Conservation (phyloP, 225 moss, liverwort and hornwort genomes). For the Neckera pumila region DNA sequence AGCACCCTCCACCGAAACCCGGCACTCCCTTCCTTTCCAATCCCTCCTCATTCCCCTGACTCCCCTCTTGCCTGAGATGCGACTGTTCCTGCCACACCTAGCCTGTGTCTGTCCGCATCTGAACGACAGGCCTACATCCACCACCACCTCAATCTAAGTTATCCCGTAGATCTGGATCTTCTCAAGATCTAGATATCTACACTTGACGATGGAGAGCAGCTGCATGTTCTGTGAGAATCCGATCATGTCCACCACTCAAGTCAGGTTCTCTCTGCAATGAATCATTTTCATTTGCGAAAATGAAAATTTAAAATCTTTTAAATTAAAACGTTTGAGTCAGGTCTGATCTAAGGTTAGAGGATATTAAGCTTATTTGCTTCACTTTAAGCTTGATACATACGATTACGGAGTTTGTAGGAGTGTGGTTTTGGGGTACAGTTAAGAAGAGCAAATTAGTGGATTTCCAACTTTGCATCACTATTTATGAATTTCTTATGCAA, state of each 20-base stretch:
- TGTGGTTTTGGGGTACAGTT: not conserved
- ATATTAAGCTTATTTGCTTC: too few species aligned
- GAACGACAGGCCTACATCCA: not conserved
- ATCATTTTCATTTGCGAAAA: not conserved
- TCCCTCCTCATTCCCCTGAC: not conserved
- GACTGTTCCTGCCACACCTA: not conserved
- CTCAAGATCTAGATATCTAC: not conserved
- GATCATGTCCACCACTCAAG: not conserved
- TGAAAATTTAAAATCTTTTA: not conserved
- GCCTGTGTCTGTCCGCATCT: slow-evolving; percentile 9
- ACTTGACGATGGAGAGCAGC: not conserved
- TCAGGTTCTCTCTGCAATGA: not conserved
- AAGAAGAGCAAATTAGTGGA: not conserved
- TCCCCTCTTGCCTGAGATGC: not conserved
- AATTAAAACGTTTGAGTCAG: not conserved
- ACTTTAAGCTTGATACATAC: not conserved
- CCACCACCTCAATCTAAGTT: not conserved
- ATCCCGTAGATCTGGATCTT: not conserved
- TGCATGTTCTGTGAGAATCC: not conserved
- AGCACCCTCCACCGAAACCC: not conserved
- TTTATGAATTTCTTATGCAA: not conserved
- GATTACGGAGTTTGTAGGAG: not conserved
- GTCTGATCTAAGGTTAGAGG: not conserved
- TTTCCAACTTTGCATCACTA: not conserved
- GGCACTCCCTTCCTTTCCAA: not conserved